Evolutionary conservation across 2,329 filamentous ascomycete species (phyloP).

Genomic region (Alternaria arborescens): DNA sequence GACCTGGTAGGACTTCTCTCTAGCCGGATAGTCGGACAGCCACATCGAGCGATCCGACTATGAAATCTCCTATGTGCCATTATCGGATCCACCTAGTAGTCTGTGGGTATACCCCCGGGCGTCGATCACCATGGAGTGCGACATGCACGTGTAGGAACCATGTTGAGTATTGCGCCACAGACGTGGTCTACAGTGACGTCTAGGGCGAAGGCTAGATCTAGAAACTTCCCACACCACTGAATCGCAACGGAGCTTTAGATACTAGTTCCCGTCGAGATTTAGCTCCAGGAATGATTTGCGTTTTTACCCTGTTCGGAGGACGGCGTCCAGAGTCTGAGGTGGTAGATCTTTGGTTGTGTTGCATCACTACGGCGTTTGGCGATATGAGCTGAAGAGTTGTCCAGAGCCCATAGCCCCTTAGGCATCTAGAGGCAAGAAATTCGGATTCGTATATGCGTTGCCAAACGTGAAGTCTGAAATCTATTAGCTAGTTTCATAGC

Average conservation of each 20-base stretch:
- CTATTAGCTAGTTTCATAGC: background rate
- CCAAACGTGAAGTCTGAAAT: background rate
- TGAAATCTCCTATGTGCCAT: constrained; percentile 7
- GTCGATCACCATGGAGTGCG: constrained; percentile 12
- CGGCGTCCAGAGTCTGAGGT: background rate
- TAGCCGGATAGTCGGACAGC: constrained; percentile 10
- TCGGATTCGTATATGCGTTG: background rate
- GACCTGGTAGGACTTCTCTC: constrained; percentile 8
- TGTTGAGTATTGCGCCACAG: constrained; percentile 15
- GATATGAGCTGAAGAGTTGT: background rate
- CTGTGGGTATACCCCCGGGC: constrained; percentile 5
- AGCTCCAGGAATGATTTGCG: background rate
- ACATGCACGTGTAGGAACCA: constrained; percentile 5
- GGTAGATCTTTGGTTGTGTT: background rate
- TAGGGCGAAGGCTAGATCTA: constrained; percentile 9
- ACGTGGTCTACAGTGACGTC: constrained; percentile 9
- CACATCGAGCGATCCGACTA: constrained; percentile 12
- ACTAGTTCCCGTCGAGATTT: constrained; percentile 7
- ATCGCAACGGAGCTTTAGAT: background rate
- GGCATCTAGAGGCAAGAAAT: background rate
- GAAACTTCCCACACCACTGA: constrained; percentile 3
- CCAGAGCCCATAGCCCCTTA: background rate
- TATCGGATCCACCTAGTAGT: constrained; percentile 13
- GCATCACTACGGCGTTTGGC: constrained; percentile 1
- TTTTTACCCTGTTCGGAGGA: background rate